Evolutionary conservation across 768 basidiomycete genomes (phyloP).

Genomic region (Crucibulum laeve): DNA sequence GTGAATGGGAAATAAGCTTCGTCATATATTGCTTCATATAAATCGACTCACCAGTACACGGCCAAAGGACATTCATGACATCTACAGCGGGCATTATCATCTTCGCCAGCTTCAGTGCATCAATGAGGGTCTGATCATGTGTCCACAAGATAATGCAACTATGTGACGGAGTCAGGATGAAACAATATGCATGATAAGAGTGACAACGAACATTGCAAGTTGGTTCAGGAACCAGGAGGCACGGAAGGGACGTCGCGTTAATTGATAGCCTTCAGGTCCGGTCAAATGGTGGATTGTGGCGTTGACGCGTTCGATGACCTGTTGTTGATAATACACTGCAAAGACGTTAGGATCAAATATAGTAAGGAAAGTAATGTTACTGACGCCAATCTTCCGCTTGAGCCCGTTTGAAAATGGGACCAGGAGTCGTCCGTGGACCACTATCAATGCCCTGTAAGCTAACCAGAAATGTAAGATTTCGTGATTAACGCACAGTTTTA

Average conservation of each 20-base stretch:
- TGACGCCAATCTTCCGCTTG: conserved; percentile 79
- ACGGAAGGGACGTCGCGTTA: conserved; percentile 67
- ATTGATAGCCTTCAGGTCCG: conserved; percentile 46
- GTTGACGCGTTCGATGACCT: conserved; percentile 59
- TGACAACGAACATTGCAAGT: conserved; percentile 47
- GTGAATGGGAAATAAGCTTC: too few relatives aligned
- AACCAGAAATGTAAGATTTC: conserved; percentile 9
- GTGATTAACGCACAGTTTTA: conserved; percentile 12
- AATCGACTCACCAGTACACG: conserved; percentile 36
- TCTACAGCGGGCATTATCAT: conserved; percentile 60
- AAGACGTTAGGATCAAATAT: conserved; percentile 2
- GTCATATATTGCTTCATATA: too few relatives aligned
- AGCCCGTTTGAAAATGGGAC: conserved; percentile 61
- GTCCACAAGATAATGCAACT: conserved; percentile 69
- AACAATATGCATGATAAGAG: conserved; percentile 1
- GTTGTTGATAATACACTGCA: conserved; percentile 64
- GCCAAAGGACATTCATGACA: conserved; percentile 68
- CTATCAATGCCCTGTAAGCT: conserved; percentile 48
- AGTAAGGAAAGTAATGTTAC: conserved; percentile 20
- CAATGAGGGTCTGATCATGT: conserved; percentile 50
- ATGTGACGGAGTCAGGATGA: not conserved
- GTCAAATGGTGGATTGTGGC: conserved; percentile 47
- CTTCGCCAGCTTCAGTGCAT: conserved; percentile 65
- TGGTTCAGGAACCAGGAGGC: conserved; percentile 71
- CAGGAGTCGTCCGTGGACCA: conserved; percentile 24